Conservation (phyloP, 2,329 filamentous ascomycete genomes). For the Colletotrichum sp. region DNA sequence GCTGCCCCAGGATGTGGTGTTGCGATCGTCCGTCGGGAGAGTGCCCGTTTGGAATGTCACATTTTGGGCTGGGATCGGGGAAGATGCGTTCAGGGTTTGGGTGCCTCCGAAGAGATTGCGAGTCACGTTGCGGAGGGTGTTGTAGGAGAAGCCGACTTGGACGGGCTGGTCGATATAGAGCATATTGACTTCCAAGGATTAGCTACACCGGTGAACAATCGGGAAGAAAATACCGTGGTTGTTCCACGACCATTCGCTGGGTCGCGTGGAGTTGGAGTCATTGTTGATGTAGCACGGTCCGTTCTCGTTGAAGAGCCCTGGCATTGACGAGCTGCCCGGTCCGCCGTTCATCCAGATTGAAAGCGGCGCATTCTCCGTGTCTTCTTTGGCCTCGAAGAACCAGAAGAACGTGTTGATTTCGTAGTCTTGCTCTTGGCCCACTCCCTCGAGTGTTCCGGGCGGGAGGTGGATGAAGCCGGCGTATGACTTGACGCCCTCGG, state of each 20-base stretch:
- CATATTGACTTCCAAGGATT: slow-evolving; percentile 20
- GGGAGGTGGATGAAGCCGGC: slow-evolving; percentile 64
- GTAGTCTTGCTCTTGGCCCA: slow-evolving; percentile 43
- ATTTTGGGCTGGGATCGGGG: slow-evolving; percentile 34
- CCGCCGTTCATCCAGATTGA: slow-evolving; percentile 66
- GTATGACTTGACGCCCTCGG: slow-evolving; percentile 63
- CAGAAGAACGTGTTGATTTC: slow-evolving; percentile 50
- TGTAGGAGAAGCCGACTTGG: slow-evolving; percentile 25
- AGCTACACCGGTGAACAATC: too few relatives aligned
- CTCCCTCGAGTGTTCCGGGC: slow-evolving; percentile 28
- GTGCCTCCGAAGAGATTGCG: slow-evolving; percentile 13
- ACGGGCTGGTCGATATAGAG: slow-evolving; percentile 25
- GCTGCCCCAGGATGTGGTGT: slow-evolving; percentile 46
- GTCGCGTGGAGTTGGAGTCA: slow-evolving; percentile 50
- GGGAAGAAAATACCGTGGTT: slow-evolving; percentile 48
- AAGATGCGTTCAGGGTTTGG: slow-evolving; percentile 10
- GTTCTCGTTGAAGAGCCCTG: slow-evolving; percentile 54
- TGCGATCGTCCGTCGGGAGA: slow-evolving; percentile 29
- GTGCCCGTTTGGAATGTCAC: slow-evolving; percentile 39
- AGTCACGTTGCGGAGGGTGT: slow-evolving; percentile 23
- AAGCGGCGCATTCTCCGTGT: slow-evolving; percentile 36
- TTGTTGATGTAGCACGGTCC: slow-evolving; percentile 57
- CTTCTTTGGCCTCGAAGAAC: slow-evolving; percentile 32
- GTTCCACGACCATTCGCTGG: slow-evolving; percentile 65
- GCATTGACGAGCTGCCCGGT: slow-evolving; percentile 59